Conservation (phyloP, 2,329 filamentous ascomycete species). For the Thielaviopsis populi region DNA sequence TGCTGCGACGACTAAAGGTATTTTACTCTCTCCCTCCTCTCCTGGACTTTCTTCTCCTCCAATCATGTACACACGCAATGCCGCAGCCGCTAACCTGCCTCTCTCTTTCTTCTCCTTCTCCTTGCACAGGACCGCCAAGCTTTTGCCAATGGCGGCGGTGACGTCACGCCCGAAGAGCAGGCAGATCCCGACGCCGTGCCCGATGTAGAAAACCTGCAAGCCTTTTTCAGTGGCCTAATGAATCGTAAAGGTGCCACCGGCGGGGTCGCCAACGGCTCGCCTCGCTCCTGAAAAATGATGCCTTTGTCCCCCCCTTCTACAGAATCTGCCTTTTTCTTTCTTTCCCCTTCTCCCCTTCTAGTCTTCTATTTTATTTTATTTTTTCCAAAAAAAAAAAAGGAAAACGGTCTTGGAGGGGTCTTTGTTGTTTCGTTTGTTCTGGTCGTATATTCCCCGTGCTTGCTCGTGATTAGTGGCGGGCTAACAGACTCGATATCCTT, state of each 20-base stretch:
- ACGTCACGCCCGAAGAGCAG: constrained; percentile 6
- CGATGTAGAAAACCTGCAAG: constrained; percentile 25
- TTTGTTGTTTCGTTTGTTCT: neutral
- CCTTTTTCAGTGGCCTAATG: constrained; percentile 46
- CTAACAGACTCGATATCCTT: neutral
- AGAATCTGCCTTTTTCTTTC: neutral
- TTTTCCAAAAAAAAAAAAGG: no score
- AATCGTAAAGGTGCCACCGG: constrained; percentile 30
- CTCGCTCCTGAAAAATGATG: neutral
- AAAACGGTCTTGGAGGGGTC: no score
- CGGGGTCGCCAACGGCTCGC: constrained; percentile 11
- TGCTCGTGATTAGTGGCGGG: neutral
- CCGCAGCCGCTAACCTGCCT: neutral
- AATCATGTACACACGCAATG: neutral
- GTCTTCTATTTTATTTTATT: no score
- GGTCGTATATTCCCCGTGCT: neutral
- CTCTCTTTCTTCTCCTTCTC: neutral
- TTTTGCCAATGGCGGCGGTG: constrained; percentile 24
- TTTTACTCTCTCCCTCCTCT: constrained; percentile 17
- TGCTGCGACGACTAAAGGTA: constrained; percentile 76
- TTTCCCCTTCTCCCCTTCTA: no score
- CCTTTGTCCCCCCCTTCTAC: no score
- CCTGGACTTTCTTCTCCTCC: neutral
- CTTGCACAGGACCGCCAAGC: constrained; percentile 39
- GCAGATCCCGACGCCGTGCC: constrained; percentile 11